Evolutionary conservation across 2,329 filamentous ascomycete genomes (phyloP), one percentile per base, ranked within the genome.

Genomic region (Pleomassaria siparia): DNA sequence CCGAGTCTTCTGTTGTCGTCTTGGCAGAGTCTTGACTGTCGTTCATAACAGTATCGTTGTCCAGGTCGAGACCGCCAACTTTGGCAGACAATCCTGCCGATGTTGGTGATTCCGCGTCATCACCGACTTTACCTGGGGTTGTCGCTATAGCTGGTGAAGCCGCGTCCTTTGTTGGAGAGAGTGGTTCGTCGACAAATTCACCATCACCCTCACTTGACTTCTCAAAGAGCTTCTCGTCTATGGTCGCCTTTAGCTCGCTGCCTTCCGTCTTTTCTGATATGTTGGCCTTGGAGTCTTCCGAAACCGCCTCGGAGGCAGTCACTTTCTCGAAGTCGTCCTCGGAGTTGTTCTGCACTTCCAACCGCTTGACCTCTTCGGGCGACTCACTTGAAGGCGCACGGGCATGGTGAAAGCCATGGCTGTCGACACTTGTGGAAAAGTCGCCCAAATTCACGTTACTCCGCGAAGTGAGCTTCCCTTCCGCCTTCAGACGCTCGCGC

Each of bases 281-380:
- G 18, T 50, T 50, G 7, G 51, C 56, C 43, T 62, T 62, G 9
- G 48, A 82, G 42, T 89, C 86, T 51, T 91, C 88, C 15, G 82
- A 83, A 59, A 90, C 81, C 49, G 90, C 87, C 24, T 84, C 86
- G 37, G 82, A 80, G 20, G 79, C 76, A 37, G 77, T 77, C 9
- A 97, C 91, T 70, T 96, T 91, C 68, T 99, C 94, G 63, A 96
- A 97, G 65, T 97, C 94, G 54, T 94, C 89, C 56, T 96, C 90
- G 11, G 87, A 86, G 13, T 83, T 84, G 61, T 94, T 95, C 43
- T 87, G 88, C 12, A 92, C 83, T 57, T 92, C 89, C 1, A 91
- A 76, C 39, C 79, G 80, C 44, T 88, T 87, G 42, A 83, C 79
- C 47, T 84, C 83, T 54, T 91, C 88, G 1, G 80, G 76, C 3